These are phyloP conservation scores for Xylaria sp. DNA, from an alignment of 2,329 filamentous ascomycete species.

Conservation along the genomic window DNA sequence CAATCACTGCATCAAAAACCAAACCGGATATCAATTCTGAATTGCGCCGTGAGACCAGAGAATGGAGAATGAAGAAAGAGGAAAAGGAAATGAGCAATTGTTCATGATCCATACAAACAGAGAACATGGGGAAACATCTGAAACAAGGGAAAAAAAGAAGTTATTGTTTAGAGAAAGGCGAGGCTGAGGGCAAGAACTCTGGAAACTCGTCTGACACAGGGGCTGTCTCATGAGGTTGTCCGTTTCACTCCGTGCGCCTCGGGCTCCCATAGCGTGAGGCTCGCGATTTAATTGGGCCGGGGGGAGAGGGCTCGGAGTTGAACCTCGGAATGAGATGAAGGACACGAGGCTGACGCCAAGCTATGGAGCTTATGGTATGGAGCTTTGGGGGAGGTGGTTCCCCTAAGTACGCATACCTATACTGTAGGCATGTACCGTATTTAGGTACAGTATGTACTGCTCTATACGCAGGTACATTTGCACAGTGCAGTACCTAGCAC, in stretches of 20 bases:
- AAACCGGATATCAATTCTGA: background rate
- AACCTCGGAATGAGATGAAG: constrained; percentile 9
- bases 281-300: constrained; percentile 19
- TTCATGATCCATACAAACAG: constrained; percentile 6
- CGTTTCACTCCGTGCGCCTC: constrained; percentile 4
- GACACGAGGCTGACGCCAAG: constrained; percentile 27
- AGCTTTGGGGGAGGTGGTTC: too few species aligned
- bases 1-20: background rate
- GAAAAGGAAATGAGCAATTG: background rate
- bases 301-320: background rate
- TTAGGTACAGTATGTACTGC: background rate
- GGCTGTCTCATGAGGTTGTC: constrained; percentile 42
- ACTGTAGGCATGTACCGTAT: too few species aligned
- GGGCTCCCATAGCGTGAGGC: constrained; percentile 19
- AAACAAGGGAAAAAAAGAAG: constrained; percentile 33
- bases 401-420: too few species aligned
- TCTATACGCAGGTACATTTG: background rate
- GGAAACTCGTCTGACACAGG: constrained; percentile 45
- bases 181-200: constrained; percentile 39
- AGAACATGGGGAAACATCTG: constrained; percentile 28
- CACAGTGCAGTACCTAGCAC: background rate
- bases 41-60: background rate
- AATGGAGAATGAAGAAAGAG: background rate
- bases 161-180: constrained; percentile 27
- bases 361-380: background rate